These are phyloP conservation scores for Conticribra weissflogii DNA, from an alignment of 108 stramenopile genomes.

Conservation along the genomic window DNA sequence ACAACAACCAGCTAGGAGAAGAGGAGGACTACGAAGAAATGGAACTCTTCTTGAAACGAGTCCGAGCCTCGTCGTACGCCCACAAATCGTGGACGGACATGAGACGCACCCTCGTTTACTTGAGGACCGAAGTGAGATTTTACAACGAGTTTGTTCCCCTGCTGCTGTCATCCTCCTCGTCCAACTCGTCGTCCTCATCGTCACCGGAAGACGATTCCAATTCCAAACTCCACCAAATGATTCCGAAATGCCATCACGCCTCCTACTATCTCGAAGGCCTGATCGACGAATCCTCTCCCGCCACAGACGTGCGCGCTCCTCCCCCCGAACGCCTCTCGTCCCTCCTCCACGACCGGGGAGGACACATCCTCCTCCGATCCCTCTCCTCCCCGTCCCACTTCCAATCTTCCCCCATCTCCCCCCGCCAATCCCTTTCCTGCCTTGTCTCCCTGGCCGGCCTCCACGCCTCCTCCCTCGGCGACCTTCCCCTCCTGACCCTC, in stretches of 20 bases:
- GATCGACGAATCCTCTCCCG: conserved; percentile 4
- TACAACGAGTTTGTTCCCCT: conserved; percentile 68
- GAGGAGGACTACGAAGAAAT: conserved; percentile 17
- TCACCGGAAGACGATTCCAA: background rate
- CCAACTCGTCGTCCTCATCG: conserved; percentile 18
- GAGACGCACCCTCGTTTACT: conserved; percentile 73
- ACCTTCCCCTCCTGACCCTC: conserved; percentile 48
- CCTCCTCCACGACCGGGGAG: conserved; percentile 25
- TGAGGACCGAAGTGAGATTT: conserved; percentile 77
- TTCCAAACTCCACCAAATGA: background rate
- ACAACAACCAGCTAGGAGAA: background rate
- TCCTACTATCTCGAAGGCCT: background rate
- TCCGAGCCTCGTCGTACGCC: conserved; percentile 23
- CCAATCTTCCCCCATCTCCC: conserved; percentile 69
- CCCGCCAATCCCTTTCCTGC: conserved; percentile 50
- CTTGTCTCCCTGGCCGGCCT: conserved; percentile 65
- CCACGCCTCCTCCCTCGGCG: conserved; percentile 77
- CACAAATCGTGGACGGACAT: conserved; percentile 78
- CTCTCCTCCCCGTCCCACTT: conserved; percentile 45
- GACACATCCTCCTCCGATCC: conserved; percentile 31
- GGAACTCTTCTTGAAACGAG: conserved; percentile 46
- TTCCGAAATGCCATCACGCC: background rate
- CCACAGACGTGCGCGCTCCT: too few relatives aligned
- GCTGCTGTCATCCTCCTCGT: conserved; percentile 44
- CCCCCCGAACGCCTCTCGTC: too few relatives aligned